phyloP scores from a whole-genome alignment of 75 land plant species.

The Pinus tabuliformis region DNA sequence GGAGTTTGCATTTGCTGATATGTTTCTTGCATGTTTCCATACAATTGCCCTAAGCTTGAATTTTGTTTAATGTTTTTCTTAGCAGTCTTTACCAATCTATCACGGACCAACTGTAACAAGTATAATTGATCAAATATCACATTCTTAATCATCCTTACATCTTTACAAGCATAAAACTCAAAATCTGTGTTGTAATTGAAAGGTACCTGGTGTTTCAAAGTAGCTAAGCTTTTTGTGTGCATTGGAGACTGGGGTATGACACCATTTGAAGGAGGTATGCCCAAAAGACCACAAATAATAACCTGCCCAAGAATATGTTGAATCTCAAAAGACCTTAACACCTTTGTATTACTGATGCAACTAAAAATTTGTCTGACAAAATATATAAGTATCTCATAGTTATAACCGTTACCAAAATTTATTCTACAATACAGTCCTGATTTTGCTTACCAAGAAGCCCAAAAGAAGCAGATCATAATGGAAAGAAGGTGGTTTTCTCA shows the following conservation, averaged over 20 bases:
- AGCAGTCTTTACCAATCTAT: slow-evolving; percentile 62
- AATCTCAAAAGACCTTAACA: not conserved
- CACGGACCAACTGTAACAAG: slow-evolving; percentile 63
- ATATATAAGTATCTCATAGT: no score
- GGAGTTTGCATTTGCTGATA: slow-evolving; percentile 88
- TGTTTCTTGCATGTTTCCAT: slow-evolving; percentile 82
- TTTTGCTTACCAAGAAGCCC: slow-evolving; percentile 65
- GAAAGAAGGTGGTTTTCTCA: slow-evolving; percentile 74
- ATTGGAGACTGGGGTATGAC: slow-evolving; percentile 84
- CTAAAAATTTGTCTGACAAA: no score
- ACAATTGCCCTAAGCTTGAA: slow-evolving; percentile 60
- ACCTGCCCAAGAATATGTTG: slow-evolving; percentile 16
- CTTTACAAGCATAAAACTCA: not conserved
- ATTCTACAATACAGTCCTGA: no score
- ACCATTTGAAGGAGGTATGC: slow-evolving; percentile 83
- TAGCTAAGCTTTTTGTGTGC: slow-evolving; percentile 76
- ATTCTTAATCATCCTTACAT: not conserved
- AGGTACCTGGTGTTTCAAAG: slow-evolving; percentile 55
- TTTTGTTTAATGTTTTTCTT: slow-evolving; percentile 53
- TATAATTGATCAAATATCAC: not conserved
- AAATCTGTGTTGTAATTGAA: not conserved
- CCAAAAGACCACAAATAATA: slow-evolving; percentile 65
- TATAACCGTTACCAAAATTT: no score
- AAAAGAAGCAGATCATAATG: slow-evolving; percentile 90
- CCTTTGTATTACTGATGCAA: no score